Evolutionary conservation across 2,329 filamentous ascomycete genomes (phyloP).

Genomic region (Cercospora citrullina): DNA sequence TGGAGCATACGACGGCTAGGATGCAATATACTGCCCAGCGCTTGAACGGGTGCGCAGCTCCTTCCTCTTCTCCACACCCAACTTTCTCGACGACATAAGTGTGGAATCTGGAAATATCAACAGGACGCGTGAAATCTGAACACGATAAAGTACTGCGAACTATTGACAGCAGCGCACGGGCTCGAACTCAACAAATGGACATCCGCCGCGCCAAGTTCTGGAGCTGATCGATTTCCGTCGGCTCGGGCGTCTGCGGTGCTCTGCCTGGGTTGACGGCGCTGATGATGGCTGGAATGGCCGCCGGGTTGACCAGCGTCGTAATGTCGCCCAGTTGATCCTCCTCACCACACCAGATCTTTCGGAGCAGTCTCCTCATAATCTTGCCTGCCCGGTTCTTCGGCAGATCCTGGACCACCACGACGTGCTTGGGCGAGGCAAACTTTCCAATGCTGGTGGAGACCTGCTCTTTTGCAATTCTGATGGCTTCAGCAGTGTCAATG

Average conservation of each 20-base stretch:
- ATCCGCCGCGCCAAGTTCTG: not conserved
- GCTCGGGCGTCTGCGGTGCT: not conserved
- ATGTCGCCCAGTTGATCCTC: not conserved
- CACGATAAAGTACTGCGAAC: not conserved
- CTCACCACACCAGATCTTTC: not conserved
- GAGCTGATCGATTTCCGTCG: not conserved
- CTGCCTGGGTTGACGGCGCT: not conserved
- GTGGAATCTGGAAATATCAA: too few relatives aligned
- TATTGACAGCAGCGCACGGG: not conserved
- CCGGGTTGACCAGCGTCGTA: not conserved
- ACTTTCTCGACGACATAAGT: too few relatives aligned
- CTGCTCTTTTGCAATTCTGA: not conserved
- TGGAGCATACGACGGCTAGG: not conserved
- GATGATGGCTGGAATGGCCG: not conserved
- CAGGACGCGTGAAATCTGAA: not conserved
- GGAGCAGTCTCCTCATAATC: not conserved
- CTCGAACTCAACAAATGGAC: not conserved
- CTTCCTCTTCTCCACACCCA: too few relatives aligned
- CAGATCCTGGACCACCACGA: not conserved
- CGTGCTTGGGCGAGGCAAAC: not conserved
- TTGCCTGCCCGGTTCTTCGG: not conserved
- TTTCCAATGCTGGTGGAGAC: not conserved
- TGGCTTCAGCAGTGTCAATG: conserved; percentile 72
- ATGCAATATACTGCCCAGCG: not conserved
- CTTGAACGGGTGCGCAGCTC: not conserved